phyloP scores from a whole-genome alignment of 257 asterid species.

The Solanum chiquidenum region DNA sequence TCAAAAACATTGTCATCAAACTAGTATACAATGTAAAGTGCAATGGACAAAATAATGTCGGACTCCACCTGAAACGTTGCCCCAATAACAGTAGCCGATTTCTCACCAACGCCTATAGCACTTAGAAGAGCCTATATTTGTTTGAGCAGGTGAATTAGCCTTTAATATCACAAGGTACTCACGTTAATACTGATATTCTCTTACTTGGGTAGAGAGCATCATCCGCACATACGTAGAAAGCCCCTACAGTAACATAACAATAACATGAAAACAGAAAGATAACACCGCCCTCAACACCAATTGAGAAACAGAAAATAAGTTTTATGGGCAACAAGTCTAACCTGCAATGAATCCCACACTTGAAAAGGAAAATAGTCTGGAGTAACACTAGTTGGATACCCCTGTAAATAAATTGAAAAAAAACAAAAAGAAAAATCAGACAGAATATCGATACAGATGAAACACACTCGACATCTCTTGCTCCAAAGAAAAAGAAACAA shows the following conservation, averaged over 20 bases:
- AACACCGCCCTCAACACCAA: background rate
- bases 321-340: slow-evolving; percentile 4
- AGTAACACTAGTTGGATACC: slow-evolving; percentile 89
- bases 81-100: slow-evolving; percentile 90
- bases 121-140: slow-evolving; percentile 74
- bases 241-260: slow-evolving; percentile 36
- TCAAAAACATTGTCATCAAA: background rate
- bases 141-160: background rate
- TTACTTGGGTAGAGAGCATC: slow-evolving; percentile 94
- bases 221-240: slow-evolving; percentile 91
- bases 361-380: slow-evolving; percentile 83
- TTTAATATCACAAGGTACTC: slow-evolving; percentile 1
- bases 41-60: background rate
- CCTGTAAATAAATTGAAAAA: slow-evolving; percentile 26
- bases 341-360: slow-evolving; percentile 96
- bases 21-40: background rate
- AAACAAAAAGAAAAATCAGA: background rate
- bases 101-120: slow-evolving; percentile 97
- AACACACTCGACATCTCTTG: background rate
- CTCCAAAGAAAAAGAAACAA: background rate
- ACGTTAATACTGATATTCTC: background rate
- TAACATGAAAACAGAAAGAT: background rate
- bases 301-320: background rate
- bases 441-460: background rate
- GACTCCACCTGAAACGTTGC: slow-evolving; percentile 81